Conservation (phyloP, 2,329 filamentous ascomycete species). For the Lasiodiplodia hormozganensis region DNA sequence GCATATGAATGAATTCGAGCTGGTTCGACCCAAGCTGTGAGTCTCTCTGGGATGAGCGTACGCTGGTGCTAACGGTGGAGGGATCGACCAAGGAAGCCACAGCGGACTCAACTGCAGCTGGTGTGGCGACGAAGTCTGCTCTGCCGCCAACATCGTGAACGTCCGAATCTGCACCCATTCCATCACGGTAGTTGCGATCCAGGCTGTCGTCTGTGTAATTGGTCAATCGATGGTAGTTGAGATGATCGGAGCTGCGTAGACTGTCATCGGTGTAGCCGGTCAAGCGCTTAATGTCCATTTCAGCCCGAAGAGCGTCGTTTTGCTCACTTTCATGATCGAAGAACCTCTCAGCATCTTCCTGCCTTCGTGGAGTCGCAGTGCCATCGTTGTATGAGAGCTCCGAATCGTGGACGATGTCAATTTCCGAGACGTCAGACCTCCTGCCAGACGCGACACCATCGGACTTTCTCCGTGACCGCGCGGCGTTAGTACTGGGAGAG, state of each 20-base stretch:
- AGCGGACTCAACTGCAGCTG: slow-evolving; percentile 80
- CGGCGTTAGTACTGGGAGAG: slow-evolving; percentile 64
- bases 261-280: slow-evolving; percentile 61
- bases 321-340: slow-evolving; percentile 62
- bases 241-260: slow-evolving; percentile 39
- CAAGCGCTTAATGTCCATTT: slow-evolving; percentile 53
- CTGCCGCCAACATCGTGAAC: slow-evolving; percentile 73
- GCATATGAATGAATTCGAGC: background rate
- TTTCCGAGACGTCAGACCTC: slow-evolving; percentile 34
- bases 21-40: slow-evolving; percentile 5
- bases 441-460: slow-evolving; percentile 59
- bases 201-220: slow-evolving; percentile 63
- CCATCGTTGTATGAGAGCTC: slow-evolving; percentile 16
- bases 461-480: slow-evolving; percentile 59
- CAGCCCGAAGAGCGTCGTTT: slow-evolving; percentile 63
- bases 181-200: slow-evolving; percentile 62
- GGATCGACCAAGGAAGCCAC: slow-evolving; percentile 91
- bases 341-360: slow-evolving; percentile 55
- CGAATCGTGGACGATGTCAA: slow-evolving; percentile 4
- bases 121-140: slow-evolving; percentile 76
- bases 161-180: slow-evolving; percentile 69
- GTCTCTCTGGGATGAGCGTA: slow-evolving; percentile 42
- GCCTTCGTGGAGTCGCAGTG: slow-evolving; percentile 32
- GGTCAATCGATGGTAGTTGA: slow-evolving; percentile 60
- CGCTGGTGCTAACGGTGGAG: slow-evolving; percentile 67